Base-by-base conservation (phyloP, 306 rosid species). In the Neltuma alba region DNA sequence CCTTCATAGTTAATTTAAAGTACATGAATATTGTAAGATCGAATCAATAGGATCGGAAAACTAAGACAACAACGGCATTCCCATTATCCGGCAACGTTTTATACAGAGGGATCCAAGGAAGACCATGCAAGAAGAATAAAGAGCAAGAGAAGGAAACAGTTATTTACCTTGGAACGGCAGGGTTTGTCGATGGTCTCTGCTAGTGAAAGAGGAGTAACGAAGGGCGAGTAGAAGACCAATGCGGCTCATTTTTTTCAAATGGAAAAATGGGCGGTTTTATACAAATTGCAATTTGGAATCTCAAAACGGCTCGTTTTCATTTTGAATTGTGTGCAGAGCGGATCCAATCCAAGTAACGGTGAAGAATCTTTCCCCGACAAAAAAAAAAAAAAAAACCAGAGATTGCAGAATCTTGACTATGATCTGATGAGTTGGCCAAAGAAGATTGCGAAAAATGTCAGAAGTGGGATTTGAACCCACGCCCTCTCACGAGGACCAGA, bases 201-300 rank as follows among this genome's bases (percentile, higher is more conserved):
- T n/a, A 0, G 21, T 16, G 54, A 47, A 47, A n/a, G 82, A 47
- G 1, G 7, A 47, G 54, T 15, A 15, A 47, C 54, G 54, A 47
- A 47, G 54, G 5, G 54, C n/a, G 21, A 16, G 44, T 13, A 75
- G 50, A 15, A n/a, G 54, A 75, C 81, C 79, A 74, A 72, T 75
- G 64, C 72, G 89, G 89, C 85, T 82, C 71, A 80, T 13, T 30
- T 10, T 20, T 75, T 87, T 91, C 45, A 88, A 88, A 18, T 33
- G 78, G 34, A 5, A 6, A 85, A 79, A 76, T 18, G 82, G 85
- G 93, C 88, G 97, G 84, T 40, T 57, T 82, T 75, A 68, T 71
- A 40, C 18, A 68, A 37, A 65, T 25, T 36, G 13, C 42, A 37
- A 20, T n/a, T 65, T 37, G 47, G 30, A 25, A 2, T 34, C 9